These are phyloP conservation scores for Macrolepiota fuliginosa DNA, from an alignment of 768 basidiomycete genomes.

Conservation along the genomic window DNA sequence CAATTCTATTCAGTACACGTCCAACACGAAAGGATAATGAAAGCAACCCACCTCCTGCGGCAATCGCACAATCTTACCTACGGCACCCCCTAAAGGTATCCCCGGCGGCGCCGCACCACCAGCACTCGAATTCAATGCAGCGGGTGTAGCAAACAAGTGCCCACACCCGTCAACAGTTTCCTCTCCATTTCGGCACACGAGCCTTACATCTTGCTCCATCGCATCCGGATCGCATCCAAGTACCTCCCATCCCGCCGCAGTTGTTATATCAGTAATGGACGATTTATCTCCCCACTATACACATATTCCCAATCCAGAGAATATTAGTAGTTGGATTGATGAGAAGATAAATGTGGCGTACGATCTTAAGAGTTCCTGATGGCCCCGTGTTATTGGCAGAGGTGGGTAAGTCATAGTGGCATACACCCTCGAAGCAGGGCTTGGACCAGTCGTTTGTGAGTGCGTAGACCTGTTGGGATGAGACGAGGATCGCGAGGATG, in stretches of 20 bases:
- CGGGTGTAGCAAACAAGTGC: constrained; percentile 3
- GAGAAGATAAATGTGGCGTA: constrained; percentile 6
- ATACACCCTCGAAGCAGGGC: constrained; percentile 16
- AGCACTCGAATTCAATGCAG: no score
- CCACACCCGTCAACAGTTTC: constrained; percentile 27
- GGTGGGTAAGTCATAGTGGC: constrained; percentile 16
- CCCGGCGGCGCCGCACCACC: no score
- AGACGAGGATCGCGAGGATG: no score
- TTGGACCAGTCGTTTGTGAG: constrained; percentile 16
- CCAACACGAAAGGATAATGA: neutral
- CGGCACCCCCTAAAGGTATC: constrained; percentile 29
- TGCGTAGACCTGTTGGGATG: no score
- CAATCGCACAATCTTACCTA: constrained; percentile 33
- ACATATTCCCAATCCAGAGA: neutral
- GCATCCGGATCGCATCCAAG: constrained; percentile 30
- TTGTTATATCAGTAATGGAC: constrained; percentile 35
- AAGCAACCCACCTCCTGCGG: constrained; percentile 31
- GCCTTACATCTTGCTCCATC: constrained; percentile 30
- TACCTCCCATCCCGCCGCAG: constrained; percentile 38
- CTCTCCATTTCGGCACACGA: constrained; percentile 27
- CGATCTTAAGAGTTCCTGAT: constrained; percentile 15
- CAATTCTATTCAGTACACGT: neutral
- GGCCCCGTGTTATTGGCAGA: neutral
- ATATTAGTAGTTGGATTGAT: neutral
- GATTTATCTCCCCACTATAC: constrained; percentile 21